A percentile compares a stretch with the other conserved stretches of the same genome.
Conservation (phyloP, 2,329 filamentous ascomycete genomes). For the Fusarium nelsonii region DNA sequence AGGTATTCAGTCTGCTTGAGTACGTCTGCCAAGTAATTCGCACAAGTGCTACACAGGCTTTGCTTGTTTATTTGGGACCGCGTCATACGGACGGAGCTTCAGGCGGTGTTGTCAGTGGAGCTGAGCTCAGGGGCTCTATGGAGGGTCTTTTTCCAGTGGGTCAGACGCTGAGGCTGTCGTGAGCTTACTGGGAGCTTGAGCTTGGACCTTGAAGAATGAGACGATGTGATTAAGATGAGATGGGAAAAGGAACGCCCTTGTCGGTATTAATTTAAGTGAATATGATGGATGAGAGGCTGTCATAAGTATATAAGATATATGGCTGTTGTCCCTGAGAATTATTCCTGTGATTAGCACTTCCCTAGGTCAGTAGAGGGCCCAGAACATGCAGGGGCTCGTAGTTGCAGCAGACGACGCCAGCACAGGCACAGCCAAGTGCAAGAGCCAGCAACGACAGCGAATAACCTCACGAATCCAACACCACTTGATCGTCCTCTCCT, state of each 20-base stretch:
- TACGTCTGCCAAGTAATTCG: background rate
- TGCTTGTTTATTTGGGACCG: slow-evolving; percentile 5
- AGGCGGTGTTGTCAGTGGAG: slow-evolving; percentile 27
- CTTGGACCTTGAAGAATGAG: slow-evolving; percentile 1
- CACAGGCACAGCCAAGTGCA: background rate
- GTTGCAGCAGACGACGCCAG: slow-evolving; percentile 3
- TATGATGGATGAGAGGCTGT: too few relatives aligned
- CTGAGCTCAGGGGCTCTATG: background rate
- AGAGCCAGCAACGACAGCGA: slow-evolving; percentile 32
- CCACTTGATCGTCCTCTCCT: slow-evolving; percentile 32
- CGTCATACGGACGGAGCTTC: slow-evolving; percentile 1
- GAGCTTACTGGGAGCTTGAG: slow-evolving; percentile 12
- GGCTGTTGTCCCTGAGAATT: background rate
- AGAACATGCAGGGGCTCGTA: slow-evolving; percentile 39
- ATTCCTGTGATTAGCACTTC: background rate
- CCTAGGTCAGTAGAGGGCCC: background rate
- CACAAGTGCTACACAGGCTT: background rate
- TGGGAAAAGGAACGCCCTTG: background rate
- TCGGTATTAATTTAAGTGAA: background rate
- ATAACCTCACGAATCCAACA: slow-evolving; percentile 42
- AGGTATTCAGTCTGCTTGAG: background rate
- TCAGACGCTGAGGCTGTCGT: slow-evolving; percentile 25
- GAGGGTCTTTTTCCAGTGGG: slow-evolving; percentile 19
- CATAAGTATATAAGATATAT: background rate
- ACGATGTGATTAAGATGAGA: slow-evolving; percentile 11